Evolutionary conservation across 2,329 filamentous ascomycete species (phyloP).

Genomic region (Trichoderma oligosporum): DNA sequence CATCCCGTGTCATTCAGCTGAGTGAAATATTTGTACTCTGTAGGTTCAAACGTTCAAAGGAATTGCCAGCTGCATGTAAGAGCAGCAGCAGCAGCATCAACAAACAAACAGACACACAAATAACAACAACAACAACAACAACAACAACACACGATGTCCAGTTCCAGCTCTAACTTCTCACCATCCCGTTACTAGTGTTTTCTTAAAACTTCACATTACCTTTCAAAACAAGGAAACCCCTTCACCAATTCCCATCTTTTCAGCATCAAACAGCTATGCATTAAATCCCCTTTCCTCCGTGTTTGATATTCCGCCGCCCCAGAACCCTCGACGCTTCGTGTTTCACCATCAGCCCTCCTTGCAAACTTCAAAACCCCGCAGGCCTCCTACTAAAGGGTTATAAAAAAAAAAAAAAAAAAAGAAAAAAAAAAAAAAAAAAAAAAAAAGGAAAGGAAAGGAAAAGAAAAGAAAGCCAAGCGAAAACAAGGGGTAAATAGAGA

Average conservation of each 20-base stretch:
- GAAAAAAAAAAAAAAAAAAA: not conserved
- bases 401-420: not conserved
- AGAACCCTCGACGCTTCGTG: slow-evolving; percentile 5
- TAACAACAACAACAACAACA: too few species aligned
- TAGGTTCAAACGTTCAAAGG: too few species aligned
- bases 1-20: too few species aligned
- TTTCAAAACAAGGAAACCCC: not conserved
- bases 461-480: too few species aligned
- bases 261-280: not conserved
- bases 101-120: too few species aligned
- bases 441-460: not conserved
- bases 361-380: slow-evolving; percentile 11
- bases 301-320: slow-evolving; percentile 3
- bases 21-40: too few species aligned
- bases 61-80: too few species aligned
- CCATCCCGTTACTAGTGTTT: too few species aligned
- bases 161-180: too few species aligned
- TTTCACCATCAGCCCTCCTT: slow-evolving; percentile 13
- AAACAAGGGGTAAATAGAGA: too few species aligned
- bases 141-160: too few species aligned
- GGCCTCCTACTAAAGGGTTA: slow-evolving; percentile 2
- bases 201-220: not conserved
- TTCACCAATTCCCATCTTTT: not conserved
- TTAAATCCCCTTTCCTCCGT: not conserved
- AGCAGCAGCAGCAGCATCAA: too few species aligned